Evolutionary conservation across 1,284 basidiomycete genomes (phyloP), one percentile per base, ranked within the genome.

Genomic region (Cryptococcus sp.): DNA sequence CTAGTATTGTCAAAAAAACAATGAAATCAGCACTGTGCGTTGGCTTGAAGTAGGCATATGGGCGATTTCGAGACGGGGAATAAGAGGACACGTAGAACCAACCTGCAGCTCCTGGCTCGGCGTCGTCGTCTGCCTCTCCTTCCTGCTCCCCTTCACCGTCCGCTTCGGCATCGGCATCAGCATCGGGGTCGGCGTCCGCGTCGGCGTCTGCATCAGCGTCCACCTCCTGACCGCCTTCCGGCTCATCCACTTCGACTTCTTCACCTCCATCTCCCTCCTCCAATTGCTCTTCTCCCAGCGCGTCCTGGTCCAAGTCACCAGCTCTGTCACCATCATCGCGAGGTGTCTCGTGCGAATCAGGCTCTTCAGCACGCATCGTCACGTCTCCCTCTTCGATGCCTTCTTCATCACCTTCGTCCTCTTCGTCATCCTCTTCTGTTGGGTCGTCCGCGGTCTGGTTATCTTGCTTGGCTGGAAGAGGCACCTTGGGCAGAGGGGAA

Each of bases 91-190:
- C 10, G 20, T 25, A 17, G 10, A 11, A 50, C 56, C 41, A 25
- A 64, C 62, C 62, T 17, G 58, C 54, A 42, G 56, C 58, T 38
- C 59, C 58, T 25, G 20, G 53, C 40, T 60, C 61, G 19, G 38
- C 42, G 22, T 58, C 53, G 1, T 49, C 59, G 16, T 50, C 50
- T 22, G 56, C 47, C 10, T 25, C 55, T 16, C 16, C 46, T 16
- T 38, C 47, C n/a, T 17, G 45, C n/a, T 55, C 50, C 22, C n/a
- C 50, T 15, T 22, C 53, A 47, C 27, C 54, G 3, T 54, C 62
- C 23, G 19, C 56, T 49, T 51, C 25, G 19, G 31, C 44, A 15
- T 44, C 44, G 25, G 51, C 55, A 11, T 54, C 62, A 41, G 31
- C 50, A 11, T 55, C 64, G 16, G 41, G 54, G 23, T 56, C 62